A percentile compares a stretch with the other conserved stretches of the same genome.
phyloP scores from a whole-genome alignment of 768 basidiomycete genomes.

The Termitomyces sp. region DNA sequence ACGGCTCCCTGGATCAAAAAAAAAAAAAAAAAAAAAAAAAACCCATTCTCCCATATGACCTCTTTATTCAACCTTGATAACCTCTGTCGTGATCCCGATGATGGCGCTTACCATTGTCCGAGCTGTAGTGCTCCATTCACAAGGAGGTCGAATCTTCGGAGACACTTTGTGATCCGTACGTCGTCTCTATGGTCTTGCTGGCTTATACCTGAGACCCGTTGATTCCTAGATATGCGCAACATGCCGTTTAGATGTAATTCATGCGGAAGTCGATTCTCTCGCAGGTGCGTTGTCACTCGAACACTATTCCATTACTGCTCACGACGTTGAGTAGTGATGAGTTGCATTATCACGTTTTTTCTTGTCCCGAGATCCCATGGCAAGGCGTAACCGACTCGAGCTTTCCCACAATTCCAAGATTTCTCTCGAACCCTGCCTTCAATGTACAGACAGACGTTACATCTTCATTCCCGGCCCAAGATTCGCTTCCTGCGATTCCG shows the following conservation, averaged over 20 bases:
- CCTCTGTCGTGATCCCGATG: constrained; percentile 25
- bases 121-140: constrained; percentile 30
- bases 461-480: not conserved
- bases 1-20: not conserved
- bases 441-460: not conserved
- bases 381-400: not conserved
- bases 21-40: not conserved
- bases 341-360: constrained; percentile 5
- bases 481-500: not conserved
- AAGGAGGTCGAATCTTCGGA: constrained; percentile 27
- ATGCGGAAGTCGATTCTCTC: constrained; percentile 3
- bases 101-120: constrained; percentile 30
- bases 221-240: constrained; percentile 6
- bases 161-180: constrained; percentile 31
- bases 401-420: not conserved
- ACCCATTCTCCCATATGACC: not conserved
- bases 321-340: constrained; percentile 6
- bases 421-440: not conserved
- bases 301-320: no score
- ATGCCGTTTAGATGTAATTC: constrained; percentile 4
- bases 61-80: constrained; percentile 21
- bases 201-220: not conserved
- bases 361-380: constrained; percentile 1
- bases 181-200: not conserved
- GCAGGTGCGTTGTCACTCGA: not conserved